Conservation (phyloP, 495 filamentous ascomycete genomes). For the Neurospora sp. region DNA sequence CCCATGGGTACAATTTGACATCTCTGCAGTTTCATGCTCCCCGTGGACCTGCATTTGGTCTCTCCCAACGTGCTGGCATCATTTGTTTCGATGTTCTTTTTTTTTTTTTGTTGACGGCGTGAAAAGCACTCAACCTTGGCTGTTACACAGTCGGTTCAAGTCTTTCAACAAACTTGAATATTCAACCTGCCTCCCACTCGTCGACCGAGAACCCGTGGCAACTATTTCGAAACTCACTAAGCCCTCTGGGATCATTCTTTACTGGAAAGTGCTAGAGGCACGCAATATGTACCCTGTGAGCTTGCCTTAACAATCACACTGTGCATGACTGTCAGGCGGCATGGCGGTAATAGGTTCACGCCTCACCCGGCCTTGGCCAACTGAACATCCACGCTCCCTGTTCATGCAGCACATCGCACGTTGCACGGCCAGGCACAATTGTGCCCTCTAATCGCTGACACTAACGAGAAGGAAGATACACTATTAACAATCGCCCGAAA, state of each 20-base stretch:
- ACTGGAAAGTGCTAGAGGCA: neutral
- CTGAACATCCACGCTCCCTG: neutral
- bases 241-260: neutral
- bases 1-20: neutral
- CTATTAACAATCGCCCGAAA: neutral
- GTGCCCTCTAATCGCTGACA: neutral
- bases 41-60: neutral
- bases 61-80: neutral
- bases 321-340: neutral
- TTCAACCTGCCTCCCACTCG: neutral
- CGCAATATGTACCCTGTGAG: neutral
- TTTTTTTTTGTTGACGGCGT: neutral
- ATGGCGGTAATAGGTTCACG: neutral
- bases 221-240: neutral
- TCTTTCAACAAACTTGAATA: neutral
- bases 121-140: neutral
- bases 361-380: neutral
- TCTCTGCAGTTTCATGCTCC: neutral
- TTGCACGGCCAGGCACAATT: neutral
- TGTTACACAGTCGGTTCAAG: neutral
- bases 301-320: neutral
- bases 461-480: neutral
- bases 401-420: neutral
- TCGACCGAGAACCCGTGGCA: neutral
- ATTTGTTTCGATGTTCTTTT: neutral